These are phyloP conservation scores for Mortierella alpina DNA, from an alignment of 192 early-diverging fungal species.

Conservation along the genomic window DNA sequence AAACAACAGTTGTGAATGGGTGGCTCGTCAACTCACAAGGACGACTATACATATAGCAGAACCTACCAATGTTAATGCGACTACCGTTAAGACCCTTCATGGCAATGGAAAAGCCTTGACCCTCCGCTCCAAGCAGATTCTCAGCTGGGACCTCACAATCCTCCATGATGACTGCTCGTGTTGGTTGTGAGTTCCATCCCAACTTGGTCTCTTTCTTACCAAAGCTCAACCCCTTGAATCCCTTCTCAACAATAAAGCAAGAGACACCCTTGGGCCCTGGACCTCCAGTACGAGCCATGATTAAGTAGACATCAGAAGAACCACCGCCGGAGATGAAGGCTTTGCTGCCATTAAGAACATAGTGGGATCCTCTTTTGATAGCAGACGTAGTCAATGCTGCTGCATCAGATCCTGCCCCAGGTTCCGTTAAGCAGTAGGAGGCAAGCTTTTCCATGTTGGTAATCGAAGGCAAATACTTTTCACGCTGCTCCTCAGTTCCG, in stretches of 20 bases:
- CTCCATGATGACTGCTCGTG: conserved; percentile 68
- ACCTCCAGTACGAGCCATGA: conserved; percentile 70
- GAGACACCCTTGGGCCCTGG: conserved; percentile 66
- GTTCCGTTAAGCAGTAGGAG: conserved; percentile 93
- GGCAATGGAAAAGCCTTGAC: conserved; percentile 70
- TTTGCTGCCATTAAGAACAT: conserved; percentile 85
- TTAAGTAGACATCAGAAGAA: conserved; percentile 63
- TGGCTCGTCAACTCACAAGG: no score
- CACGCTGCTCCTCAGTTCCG: conserved; percentile 57
- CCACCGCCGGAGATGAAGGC: conserved; percentile 89
- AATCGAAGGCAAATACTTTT: conserved; percentile 80
- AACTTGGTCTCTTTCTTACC: conserved; percentile 72
- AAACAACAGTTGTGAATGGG: background rate
- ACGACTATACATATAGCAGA: no score
- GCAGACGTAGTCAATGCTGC: conserved; percentile 75
- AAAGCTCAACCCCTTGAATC: conserved; percentile 65
- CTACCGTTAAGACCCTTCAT: conserved; percentile 74
- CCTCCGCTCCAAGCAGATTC: conserved; percentile 65
- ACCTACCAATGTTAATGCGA: conserved; percentile 64
- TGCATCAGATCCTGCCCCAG: conserved; percentile 85
- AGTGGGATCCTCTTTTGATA: conserved; percentile 86
- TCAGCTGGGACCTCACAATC: conserved; percentile 62
- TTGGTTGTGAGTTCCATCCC: conserved; percentile 72
- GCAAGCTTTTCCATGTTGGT: conserved; percentile 83
- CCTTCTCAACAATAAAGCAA: conserved; percentile 67